Base-by-base conservation (phyloP, 257 asterid genomes). In the Nicotiana paniculata region DNA sequence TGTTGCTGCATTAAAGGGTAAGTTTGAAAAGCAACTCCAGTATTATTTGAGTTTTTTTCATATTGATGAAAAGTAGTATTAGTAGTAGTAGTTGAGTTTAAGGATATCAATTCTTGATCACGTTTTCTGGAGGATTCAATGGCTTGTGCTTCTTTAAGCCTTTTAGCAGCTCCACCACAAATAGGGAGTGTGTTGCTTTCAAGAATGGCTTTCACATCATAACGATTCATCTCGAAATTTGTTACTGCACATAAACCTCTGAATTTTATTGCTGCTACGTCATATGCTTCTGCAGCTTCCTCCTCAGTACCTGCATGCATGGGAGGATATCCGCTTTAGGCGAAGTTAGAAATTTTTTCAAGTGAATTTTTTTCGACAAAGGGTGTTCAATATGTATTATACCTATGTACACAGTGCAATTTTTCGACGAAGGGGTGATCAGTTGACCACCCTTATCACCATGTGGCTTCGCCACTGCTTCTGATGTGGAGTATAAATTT, bases 271-370 rank as follows among this genome's bases (percentile, higher is more conserved):
- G 98, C 98, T 3, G 98, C 98, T 0, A 95, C 86, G 85, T 95
- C 99, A 68, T 95, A 95, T 6, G 99, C 99, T 81, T 95, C 99
- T 2, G 99, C 99, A 0, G 99, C 99, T 90, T 95, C 99, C 64
- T 93, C 99, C 80, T 93, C 98, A 0, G 98, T 95, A 85, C 95
- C 98, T 95, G 84, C 46, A 55, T 21, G 24, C 24, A 21, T 21
- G 24, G 24, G 24, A 21, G 24, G 24, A 21, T 21, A 21, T 21
- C 24, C 24, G 24, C 24, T 21, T 21, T 21, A 21, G 24, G 24
- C 24, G 24, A 21, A 21, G 24, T 21, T 21, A 21, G 24, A 21
- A 21, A 21, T 21, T 21, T 21, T 21, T 21, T 21, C 24, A 21
- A 21, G 24, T 21, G 24, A 21, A 21, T 21, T 21, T 21, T 21